phyloP scores from a whole-genome alignment of 495 filamentous ascomycete species.

The Darksidea phi region DNA sequence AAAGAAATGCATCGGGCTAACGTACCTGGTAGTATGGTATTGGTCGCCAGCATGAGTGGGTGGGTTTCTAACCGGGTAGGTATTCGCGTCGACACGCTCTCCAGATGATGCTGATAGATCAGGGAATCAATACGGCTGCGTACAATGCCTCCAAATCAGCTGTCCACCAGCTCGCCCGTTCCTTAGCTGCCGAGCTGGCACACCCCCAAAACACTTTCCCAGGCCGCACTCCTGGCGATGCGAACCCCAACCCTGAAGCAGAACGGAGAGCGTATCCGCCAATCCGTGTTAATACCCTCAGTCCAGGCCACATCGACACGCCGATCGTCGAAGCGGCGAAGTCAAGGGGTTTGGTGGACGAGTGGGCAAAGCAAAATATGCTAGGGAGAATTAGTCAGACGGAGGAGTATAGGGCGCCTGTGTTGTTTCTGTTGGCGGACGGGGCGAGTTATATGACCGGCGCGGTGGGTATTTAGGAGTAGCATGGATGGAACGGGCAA shows the following conservation, averaged over 20 bases:
- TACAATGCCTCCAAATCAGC: constrained; percentile 37
- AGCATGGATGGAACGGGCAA: too few relatives aligned
- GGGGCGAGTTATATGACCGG: constrained; percentile 44
- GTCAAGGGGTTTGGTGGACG: constrained; percentile 16
- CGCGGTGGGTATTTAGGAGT: constrained; percentile 1
- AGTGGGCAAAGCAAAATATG: constrained; percentile 42
- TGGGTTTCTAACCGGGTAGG: constrained; percentile 23
- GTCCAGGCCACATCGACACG: constrained; percentile 37
- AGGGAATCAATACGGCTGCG: constrained; percentile 29
- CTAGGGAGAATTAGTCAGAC: constrained; percentile 45
- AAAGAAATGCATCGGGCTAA: constrained; percentile 13
- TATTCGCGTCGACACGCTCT: not conserved
- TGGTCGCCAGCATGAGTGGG: constrained; percentile 35
- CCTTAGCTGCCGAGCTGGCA: constrained; percentile 35
- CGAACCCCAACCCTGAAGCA: not conserved
- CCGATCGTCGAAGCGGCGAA: constrained; percentile 21
- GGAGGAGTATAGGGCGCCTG: constrained; percentile 48
- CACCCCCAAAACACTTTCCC: constrained; percentile 10
- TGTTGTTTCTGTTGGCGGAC: constrained; percentile 49
- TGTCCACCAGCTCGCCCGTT: constrained; percentile 31
- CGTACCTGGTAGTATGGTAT: constrained; percentile 30
- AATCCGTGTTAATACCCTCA: constrained; percentile 35
- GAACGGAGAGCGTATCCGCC: constrained; percentile 18
- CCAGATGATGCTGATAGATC: not conserved
- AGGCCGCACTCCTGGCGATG: not conserved